Evolutionary conservation across 345 rosid species (phyloP).

Genomic region (Pugionium dolabratum): DNA sequence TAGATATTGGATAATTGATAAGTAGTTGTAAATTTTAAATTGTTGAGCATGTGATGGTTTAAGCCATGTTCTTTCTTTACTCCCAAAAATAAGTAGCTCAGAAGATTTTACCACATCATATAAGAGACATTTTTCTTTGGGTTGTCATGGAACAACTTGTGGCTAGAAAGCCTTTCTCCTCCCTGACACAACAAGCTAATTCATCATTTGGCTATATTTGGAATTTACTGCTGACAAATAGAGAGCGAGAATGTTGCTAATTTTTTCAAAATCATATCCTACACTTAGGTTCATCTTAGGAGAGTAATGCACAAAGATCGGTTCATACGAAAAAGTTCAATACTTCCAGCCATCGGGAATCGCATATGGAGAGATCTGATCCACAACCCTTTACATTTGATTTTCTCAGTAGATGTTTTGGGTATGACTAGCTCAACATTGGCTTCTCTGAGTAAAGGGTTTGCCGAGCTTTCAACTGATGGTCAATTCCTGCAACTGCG

Average conservation of each 20-base stretch:
- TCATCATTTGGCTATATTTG: slow-evolving; percentile 3
- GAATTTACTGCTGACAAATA: slow-evolving; percentile 14
- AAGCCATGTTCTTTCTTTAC: slow-evolving; percentile 19
- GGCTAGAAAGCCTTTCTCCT: slow-evolving; percentile 27
- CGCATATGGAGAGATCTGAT: slow-evolving; percentile 96
- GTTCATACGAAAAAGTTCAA: slow-evolving; percentile 91
- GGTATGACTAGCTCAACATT: slow-evolving; percentile 98
- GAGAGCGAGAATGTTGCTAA: slow-evolving; percentile 25
- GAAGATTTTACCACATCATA: slow-evolving; percentile 10
- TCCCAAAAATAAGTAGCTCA: slow-evolving; percentile 21
- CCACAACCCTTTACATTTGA: slow-evolving; percentile 91
- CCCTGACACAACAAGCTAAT: slow-evolving; percentile 23
- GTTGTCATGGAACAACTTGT: slow-evolving; percentile 19
- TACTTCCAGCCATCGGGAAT: slow-evolving; percentile 75
- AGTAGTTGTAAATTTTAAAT: slow-evolving; percentile 19
- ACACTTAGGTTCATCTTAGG: slow-evolving; percentile 81
- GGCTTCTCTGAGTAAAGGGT: slow-evolving; percentile 95
- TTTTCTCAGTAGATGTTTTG: slow-evolving; percentile 94
- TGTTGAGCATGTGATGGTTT: slow-evolving; percentile 15
- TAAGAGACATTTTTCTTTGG: slow-evolving; percentile 16
- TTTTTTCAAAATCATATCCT: slow-evolving; percentile 29
- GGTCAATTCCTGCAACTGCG: slow-evolving; percentile 93
- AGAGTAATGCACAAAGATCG: slow-evolving; percentile 90
- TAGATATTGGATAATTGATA: slow-evolving; percentile 17
- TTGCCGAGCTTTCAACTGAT: slow-evolving; percentile 98